These are phyloP conservation scores for Starmera dryadoides DNA, from an alignment of 805 yeast species.

Conservation along the genomic window DNA sequence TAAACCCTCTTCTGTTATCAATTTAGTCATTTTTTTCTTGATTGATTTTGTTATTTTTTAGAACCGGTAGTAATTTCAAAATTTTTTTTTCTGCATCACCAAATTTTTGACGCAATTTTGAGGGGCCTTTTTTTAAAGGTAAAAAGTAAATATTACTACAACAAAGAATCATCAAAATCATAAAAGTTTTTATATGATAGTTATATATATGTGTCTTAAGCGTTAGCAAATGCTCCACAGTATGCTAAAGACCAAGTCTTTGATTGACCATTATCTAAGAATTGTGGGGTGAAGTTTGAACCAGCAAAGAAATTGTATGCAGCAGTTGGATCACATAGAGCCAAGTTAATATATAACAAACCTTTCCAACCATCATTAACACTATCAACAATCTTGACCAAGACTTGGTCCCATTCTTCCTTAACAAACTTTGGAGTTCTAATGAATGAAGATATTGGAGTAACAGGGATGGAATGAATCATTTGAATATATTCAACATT, in stretches of 20 bases:
- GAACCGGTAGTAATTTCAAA: neutral
- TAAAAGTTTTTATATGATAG: too few species aligned
- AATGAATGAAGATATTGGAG: constrained; percentile 58
- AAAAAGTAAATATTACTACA: too few species aligned
- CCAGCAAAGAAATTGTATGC: constrained; percentile 59
- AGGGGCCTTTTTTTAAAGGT: neutral
- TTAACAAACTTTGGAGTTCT: constrained; percentile 45
- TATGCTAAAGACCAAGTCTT: constrained; percentile 81
- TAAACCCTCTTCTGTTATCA: constrained; percentile 1
- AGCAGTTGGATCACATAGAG: constrained; percentile 58
- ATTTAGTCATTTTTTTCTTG: neutral
- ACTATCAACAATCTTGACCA: constrained; percentile 34
- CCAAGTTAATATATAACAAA: constrained; percentile 63
- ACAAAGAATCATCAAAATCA: too few species aligned
- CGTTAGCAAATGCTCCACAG: constrained; percentile 37
- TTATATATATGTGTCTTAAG: neutral
- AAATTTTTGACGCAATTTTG: neutral
- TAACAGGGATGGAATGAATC: constrained; percentile 71
- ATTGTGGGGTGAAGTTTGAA: constrained; percentile 40
- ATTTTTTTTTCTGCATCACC: neutral
- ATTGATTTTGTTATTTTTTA: too few species aligned
- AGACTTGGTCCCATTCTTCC: constrained; percentile 57
- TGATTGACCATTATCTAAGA: constrained; percentile 80
- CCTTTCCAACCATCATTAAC: constrained; percentile 71
- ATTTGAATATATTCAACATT: constrained; percentile 72